Evolutionary conservation across 352 stramenopile species (phyloP).

Genomic region (Globisporangium recalcitrans): DNA sequence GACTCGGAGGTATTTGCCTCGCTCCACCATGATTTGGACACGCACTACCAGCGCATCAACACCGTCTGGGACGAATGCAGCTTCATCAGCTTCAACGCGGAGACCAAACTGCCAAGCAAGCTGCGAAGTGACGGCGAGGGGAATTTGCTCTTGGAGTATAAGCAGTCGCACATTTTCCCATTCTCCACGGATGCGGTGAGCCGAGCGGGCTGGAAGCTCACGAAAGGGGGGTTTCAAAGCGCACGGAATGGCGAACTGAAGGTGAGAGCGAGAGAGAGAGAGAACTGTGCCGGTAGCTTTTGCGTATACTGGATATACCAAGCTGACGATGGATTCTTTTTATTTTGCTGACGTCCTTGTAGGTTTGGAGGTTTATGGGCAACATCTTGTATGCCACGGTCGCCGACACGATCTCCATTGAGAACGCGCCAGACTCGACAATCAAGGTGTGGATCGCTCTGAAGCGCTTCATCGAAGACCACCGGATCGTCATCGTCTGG

Average conservation of each 20-base stretch:
- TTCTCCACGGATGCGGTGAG: background rate
- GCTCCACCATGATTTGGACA: constrained; percentile 19
- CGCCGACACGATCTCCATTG: background rate
- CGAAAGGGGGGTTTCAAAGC: background rate
- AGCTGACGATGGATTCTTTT: background rate
- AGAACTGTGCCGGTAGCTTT: too few species aligned
- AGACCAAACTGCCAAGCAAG: background rate
- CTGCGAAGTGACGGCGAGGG: background rate
- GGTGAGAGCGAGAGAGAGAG: too few species aligned
- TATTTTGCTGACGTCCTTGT: background rate
- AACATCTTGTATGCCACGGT: background rate
- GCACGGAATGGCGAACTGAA: background rate
- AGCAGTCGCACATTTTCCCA: background rate
- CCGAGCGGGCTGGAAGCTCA: background rate
- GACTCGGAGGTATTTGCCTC: constrained; percentile 22
- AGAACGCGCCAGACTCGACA: background rate
- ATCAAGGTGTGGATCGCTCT: background rate
- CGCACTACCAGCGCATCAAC: constrained; percentile 19
- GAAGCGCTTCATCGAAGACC: background rate
- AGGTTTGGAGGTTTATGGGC: background rate
- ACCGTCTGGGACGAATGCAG: constrained; percentile 15
- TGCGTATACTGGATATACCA: background rate
- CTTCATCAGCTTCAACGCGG: constrained; percentile 16
- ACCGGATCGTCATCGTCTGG: background rate
- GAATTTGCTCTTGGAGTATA: background rate